phyloP scores from a whole-genome alignment of 2,329 filamentous ascomycete species.

The Drechmeria coniospora region DNA sequence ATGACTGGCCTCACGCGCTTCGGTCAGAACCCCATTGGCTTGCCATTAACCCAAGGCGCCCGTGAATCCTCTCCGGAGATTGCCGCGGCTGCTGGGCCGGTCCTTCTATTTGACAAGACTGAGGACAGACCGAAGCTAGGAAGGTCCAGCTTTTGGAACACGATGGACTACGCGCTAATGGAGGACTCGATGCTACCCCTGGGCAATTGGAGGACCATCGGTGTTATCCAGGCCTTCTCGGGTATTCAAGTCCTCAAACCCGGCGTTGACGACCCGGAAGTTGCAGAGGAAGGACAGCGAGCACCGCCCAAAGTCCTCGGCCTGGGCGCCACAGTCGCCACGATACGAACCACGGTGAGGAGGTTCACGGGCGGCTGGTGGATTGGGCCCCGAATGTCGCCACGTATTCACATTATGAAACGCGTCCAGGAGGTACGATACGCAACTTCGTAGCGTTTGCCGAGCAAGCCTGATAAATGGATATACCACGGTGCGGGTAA shows the following conservation, averaged over 20 bases:
- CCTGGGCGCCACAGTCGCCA: conserved; percentile 23
- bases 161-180: conserved; percentile 46
- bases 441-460: conserved; percentile 1
- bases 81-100: too few species aligned
- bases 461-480: too few species aligned
- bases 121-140: conserved; percentile 32
- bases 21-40: conserved; percentile 29
- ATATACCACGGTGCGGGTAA: too few species aligned
- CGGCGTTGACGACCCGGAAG: conserved; percentile 13
- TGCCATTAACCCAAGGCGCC: conserved; percentile 17
- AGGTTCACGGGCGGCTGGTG: conserved; percentile 44
- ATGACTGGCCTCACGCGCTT: conserved; percentile 60
- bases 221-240: conserved; percentile 39
- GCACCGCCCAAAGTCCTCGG: conserved; percentile 23
- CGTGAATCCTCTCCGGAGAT: too few species aligned
- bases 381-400: conserved; percentile 46
- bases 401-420: conserved; percentile 35
- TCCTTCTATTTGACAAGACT: conserved; percentile 44
- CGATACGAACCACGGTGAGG: conserved; percentile 25
- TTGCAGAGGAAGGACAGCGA: conserved; percentile 1
- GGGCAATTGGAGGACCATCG: conserved; percentile 40
- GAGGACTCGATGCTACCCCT: conserved; percentile 33
- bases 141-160: conserved; percentile 41
- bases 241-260: conserved; percentile 44
- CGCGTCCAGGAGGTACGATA: conserved; percentile 8